Base-by-base conservation (phyloP, 1,284 basidiomycete species). In the Stygiomarasmius scandens region DNA sequence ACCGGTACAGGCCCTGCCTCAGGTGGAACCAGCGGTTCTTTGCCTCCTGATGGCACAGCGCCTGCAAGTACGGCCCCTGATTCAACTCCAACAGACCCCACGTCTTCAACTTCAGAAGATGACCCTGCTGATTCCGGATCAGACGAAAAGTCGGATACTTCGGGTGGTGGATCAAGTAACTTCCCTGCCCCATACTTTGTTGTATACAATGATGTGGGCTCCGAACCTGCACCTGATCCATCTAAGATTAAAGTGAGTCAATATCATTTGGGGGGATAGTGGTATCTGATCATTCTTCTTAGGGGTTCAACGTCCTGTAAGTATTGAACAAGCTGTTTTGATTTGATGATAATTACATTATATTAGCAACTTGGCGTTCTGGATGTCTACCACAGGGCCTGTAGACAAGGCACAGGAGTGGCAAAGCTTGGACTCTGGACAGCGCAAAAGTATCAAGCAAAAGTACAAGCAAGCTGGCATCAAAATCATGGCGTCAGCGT, bases 251-350 rank as follows among this genome's bases (percentile, higher is more conserved):
- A 67, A 56, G 80, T 73, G 52, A 4, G 69, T 65, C 10, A 6
- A 22, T 20, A 20, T 58, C 2, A 14, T 48, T 29, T 25, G 5
- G n/a, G 20, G 19, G 20, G 25, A 32, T 43, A 32, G 55, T 16
- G 12, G 29, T 14, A 2, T 27, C 20, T 49, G 2, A 25, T 47
- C 45, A 43, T 5, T 44, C n/a, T 44, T 38, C 11, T n/a, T 32
- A 78, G 77, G 78, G 80, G 0, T 82, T 70, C 67, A 82, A 80
- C 59, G 77, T 78, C 22, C 80, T 79, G 79, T 80, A 54, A 63
- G 74, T 64, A 24, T 23, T 58, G 8, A 32, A 47, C 25, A 16
- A 12, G 8, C 2, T 11, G n/a, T n/a, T 38, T 49, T 25, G 22
- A 49, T 5, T 11, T 38, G 23, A 52, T n/a, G 23, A 32, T 41